These are phyloP conservation scores for Lizanozyma gosingica DNA, from an alignment of 1,139 yeast species.

Conservation along the genomic window DNA sequence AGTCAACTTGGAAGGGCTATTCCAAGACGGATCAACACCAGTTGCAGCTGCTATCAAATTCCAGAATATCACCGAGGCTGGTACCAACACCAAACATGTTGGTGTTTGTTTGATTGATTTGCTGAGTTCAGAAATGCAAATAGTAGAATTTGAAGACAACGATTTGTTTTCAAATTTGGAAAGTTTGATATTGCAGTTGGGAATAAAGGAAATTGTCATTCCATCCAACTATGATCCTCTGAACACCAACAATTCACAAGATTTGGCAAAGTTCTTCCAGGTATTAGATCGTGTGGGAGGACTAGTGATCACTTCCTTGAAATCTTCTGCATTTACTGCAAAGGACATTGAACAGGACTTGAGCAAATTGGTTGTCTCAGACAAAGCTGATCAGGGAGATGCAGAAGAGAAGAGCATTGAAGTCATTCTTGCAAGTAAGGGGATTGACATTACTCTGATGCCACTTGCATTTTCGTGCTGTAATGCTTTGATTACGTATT, in stretches of 20 bases:
- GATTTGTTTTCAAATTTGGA: constrained; percentile 83
- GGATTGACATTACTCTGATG: constrained; percentile 29
- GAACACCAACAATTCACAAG: constrained; percentile 29
- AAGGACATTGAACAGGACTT: constrained; percentile 71
- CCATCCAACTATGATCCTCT: constrained; percentile 35
- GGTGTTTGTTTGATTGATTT: constrained; percentile 83
- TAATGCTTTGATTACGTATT: constrained; percentile 56
- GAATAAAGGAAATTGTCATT: constrained; percentile 75
- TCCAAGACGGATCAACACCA: constrained; percentile 52
- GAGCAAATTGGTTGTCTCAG: constrained; percentile 45
- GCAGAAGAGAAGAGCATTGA: constrained; percentile 28
- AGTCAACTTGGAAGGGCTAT: constrained; percentile 62
- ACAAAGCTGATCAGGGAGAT: constrained; percentile 13
- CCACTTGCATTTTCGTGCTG: constrained; percentile 37
- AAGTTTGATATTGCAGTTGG: constrained; percentile 75
- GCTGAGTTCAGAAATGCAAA: constrained; percentile 53
- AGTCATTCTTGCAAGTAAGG: constrained; percentile 53
- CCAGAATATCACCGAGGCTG: constrained; percentile 29
- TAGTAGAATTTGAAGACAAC: constrained; percentile 78
- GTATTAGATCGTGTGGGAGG: constrained; percentile 66
- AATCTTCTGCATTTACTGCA: constrained; percentile 45
- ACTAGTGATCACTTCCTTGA: constrained; percentile 56
- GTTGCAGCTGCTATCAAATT: constrained; percentile 69
- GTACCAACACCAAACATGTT: constrained; percentile 35
- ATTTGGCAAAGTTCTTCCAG: constrained; percentile 41